Conservation (phyloP, 495 filamentous ascomycete genomes). For the Xylaria bambusicola region DNA sequence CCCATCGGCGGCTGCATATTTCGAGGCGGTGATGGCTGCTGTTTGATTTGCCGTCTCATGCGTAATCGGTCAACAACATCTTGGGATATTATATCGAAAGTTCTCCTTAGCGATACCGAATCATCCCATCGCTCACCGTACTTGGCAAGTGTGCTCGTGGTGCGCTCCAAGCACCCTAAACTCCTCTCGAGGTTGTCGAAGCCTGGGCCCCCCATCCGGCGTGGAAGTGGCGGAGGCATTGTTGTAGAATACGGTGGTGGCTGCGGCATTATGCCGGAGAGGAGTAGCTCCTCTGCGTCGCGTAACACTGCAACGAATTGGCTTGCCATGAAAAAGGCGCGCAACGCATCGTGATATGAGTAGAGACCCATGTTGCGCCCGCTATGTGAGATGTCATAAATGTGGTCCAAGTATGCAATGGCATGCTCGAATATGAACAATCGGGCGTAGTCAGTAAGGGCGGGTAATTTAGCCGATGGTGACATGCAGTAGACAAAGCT, state of each 20-base stretch:
- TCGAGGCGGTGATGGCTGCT: conserved; percentile 26
- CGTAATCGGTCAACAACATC: conserved; percentile 37
- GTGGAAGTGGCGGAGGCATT: conserved; percentile 40
- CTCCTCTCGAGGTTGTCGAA: conserved; percentile 49
- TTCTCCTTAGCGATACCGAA: conserved; percentile 41
- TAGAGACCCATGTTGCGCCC: conserved; percentile 58
- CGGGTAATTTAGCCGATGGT: conserved; percentile 66
- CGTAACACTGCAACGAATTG: conserved; percentile 68
- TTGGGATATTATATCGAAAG: conserved; percentile 45
- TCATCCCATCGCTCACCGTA: conserved; percentile 56
- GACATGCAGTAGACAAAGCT: conserved; percentile 82
- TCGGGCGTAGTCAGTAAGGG: conserved; percentile 66
- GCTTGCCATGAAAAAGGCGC: conserved; percentile 69
- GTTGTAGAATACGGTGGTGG: conserved; percentile 34
- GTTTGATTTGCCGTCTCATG: conserved; percentile 30
- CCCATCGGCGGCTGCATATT: conserved; percentile 25
- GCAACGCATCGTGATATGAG: conserved; percentile 72
- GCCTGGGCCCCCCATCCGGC: conserved; percentile 23
- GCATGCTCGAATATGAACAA: conserved; percentile 79
- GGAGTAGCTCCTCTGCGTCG: conserved; percentile 53
- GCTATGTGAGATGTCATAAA: conserved; percentile 56
- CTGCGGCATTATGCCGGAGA: conserved; percentile 36
- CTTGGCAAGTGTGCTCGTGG: conserved; percentile 44
- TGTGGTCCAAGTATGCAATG: conserved; percentile 67
- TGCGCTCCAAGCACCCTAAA: conserved; percentile 45